phyloP scores from a whole-genome alignment of 176 grass and related monocot species.

The Avena sativa region DNA sequence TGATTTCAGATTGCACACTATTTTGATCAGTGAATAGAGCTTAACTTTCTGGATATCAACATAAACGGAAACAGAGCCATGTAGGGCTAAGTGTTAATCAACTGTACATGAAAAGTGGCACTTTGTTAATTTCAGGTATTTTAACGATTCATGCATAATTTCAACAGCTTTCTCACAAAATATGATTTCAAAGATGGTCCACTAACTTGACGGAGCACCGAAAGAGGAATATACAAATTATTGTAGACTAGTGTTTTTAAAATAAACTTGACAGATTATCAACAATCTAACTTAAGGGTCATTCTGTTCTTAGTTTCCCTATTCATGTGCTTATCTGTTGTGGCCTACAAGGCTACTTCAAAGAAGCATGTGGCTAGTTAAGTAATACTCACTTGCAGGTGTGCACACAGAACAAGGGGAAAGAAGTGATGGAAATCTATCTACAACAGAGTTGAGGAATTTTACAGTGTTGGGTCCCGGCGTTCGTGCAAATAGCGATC shows the following conservation, averaged over 20 bases:
- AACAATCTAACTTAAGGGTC: neutral
- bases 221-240: neutral
- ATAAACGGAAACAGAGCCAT: neutral
- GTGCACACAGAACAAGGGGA: neutral
- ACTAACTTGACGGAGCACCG: neutral
- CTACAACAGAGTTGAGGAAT: neutral
- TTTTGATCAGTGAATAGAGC: neutral
- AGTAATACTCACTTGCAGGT: too few relatives aligned
- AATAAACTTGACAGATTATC: neutral
- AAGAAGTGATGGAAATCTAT: neutral
- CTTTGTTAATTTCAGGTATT: neutral
- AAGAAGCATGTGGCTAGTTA: neutral
- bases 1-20: neutral
- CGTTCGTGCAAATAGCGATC: too few relatives aligned
- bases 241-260: neutral
- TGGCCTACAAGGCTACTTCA: neutral
- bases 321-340: neutral
- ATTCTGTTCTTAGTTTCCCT: neutral
- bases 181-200: too few relatives aligned
- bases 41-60: neutral
- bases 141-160: neutral
- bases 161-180: neutral
- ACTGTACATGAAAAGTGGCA: neutral
- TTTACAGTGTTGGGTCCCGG: neutral
- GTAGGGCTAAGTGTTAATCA: neutral